Evolutionary conservation across 2,329 filamentous ascomycete genomes (phyloP).

Genomic region (Ustulina deusta): DNA sequence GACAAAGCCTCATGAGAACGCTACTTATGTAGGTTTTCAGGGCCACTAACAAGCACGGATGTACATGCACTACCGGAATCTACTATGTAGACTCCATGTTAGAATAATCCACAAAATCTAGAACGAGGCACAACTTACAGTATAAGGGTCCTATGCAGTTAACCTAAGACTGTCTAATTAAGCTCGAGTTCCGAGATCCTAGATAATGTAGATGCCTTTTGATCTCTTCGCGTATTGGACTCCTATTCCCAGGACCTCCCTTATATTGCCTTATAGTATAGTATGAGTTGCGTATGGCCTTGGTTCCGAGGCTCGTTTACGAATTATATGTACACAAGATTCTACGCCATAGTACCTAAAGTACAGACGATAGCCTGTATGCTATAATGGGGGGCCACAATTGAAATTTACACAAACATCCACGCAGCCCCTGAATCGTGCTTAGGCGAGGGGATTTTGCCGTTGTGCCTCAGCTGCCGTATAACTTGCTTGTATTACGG

Average conservation of each 20-base stretch:
- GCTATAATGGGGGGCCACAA: background rate
- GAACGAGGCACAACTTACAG: constrained; percentile 27
- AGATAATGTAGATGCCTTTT: background rate
- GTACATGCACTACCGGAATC: background rate
- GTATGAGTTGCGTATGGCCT: background rate
- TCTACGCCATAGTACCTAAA: background rate
- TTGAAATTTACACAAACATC: constrained; percentile 19
- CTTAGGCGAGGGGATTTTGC: constrained; percentile 34
- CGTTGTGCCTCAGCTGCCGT: constrained; percentile 26
- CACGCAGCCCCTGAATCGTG: constrained; percentile 37
- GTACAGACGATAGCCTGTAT: background rate
- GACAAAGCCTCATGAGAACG: constrained; percentile 15
- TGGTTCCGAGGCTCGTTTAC: background rate
- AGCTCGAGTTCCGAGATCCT: constrained; percentile 10
- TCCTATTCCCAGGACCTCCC: background rate
- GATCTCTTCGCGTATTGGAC: background rate
- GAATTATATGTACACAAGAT: background rate
- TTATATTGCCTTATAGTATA: background rate
- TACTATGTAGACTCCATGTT: constrained; percentile 1
- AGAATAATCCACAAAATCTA: constrained; percentile 6
- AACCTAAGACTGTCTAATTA: constrained; percentile 7
- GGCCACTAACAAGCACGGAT: background rate
- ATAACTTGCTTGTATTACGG: constrained; percentile 24
- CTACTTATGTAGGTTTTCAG: constrained; percentile 7
- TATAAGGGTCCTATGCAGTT: constrained; percentile 25